These are phyloP conservation scores for Mortierella sp. DNA, from an alignment of 371 early-diverging fungal genomes.

Conservation along the genomic window DNA sequence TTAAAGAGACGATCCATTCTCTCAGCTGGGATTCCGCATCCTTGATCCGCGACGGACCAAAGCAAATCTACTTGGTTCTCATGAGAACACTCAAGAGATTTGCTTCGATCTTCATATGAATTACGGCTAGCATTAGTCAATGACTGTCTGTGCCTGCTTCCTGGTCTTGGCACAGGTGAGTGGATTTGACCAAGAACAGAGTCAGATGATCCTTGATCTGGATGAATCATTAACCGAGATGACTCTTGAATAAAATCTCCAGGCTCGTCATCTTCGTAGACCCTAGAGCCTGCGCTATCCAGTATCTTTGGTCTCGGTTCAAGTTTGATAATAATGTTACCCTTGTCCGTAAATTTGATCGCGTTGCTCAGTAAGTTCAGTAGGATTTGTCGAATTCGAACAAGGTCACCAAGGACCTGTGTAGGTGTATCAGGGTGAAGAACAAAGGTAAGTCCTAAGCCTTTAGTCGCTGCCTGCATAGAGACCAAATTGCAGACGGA, in stretches of 20 bases:
- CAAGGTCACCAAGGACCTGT: constrained; percentile 60
- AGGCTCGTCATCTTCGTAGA: constrained; percentile 52
- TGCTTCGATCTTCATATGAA: constrained; percentile 20
- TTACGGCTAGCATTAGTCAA: constrained; percentile 11
- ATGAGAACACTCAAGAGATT: not conserved
- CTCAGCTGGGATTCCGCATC: constrained; percentile 71
- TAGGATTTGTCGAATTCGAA: constrained; percentile 65
- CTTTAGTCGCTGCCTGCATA: constrained; percentile 64
- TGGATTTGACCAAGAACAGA: constrained; percentile 6
- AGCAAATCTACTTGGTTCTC: not conserved
- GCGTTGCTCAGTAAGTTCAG: constrained; percentile 72
- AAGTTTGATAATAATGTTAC: constrained; percentile 65
- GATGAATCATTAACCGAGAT: constrained; percentile 26
- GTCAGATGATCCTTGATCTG: constrained; percentile 14
- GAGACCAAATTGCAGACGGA: constrained; percentile 68
- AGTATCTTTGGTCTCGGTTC: too few relatives aligned
- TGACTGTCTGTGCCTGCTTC: constrained; percentile 20
- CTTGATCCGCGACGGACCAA: constrained; percentile 60
- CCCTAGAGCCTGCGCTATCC: too few relatives aligned
- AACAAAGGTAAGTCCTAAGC: constrained; percentile 65
- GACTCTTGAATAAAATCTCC: constrained; percentile 49
- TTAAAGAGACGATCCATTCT: constrained; percentile 67
- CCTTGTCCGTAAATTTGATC: constrained; percentile 75
- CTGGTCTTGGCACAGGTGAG: not conserved
- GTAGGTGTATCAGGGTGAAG: constrained; percentile 63